Evolutionary conservation across 805 yeast genomes (phyloP).

Genomic region (Saturnispora silvae): DNA sequence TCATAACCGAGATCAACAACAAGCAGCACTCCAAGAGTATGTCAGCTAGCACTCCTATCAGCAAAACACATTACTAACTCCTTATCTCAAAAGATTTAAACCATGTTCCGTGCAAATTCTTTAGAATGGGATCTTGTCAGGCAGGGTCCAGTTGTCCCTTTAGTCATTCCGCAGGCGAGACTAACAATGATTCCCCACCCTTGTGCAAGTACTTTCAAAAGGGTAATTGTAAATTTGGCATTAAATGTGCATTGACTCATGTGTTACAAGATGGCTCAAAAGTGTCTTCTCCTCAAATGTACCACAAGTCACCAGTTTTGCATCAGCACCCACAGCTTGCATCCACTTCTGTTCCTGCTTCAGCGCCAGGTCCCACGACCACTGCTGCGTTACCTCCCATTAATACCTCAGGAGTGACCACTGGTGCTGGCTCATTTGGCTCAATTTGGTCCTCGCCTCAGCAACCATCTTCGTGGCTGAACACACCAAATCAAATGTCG

Average conservation of each 20-base stretch:
- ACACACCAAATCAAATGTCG: too few species aligned
- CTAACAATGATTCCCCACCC: slow-evolving; percentile 31
- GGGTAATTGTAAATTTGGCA: slow-evolving; percentile 95
- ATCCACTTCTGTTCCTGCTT: too few species aligned
- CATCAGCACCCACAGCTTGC: too few species aligned
- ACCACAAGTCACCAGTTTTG: background rate
- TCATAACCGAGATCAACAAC: slow-evolving; percentile 16
- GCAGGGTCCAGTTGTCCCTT: slow-evolving; percentile 92
- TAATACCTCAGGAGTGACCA: too few species aligned
- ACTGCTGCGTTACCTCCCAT: too few species aligned
- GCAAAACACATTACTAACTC: slow-evolving; percentile 1
- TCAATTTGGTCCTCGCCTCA: background rate
- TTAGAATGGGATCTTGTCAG: slow-evolving; percentile 84
- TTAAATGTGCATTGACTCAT: slow-evolving; percentile 91
- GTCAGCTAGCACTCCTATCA: slow-evolving; percentile 4
- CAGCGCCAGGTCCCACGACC: too few species aligned
- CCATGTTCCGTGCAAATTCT: slow-evolving; percentile 96
- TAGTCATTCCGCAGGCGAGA: slow-evolving; percentile 56
- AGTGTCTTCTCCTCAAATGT: slow-evolving; percentile 23
- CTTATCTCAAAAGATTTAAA: slow-evolving; percentile 55
- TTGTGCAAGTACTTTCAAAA: slow-evolving; percentile 91
- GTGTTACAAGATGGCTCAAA: slow-evolving; percentile 81
- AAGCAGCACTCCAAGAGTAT: slow-evolving; percentile 20
- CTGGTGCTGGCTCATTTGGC: background rate
- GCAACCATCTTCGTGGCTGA: too few species aligned